phyloP scores from a whole-genome alignment of 768 basidiomycete species.

The Rickenella mellea region DNA sequence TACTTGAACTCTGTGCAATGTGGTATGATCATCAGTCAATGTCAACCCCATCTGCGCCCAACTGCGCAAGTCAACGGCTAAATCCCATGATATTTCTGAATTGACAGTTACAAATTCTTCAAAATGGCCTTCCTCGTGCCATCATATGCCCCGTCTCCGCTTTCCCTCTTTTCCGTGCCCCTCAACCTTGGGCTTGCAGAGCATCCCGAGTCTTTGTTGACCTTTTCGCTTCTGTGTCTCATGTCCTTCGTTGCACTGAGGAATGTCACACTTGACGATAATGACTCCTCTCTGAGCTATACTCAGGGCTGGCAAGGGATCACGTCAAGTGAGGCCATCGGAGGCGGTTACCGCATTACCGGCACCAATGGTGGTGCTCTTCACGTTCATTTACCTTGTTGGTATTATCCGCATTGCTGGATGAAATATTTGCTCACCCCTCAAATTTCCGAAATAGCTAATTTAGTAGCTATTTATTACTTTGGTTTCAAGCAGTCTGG shows the following conservation, averaged over 20 bases:
- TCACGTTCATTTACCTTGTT: slow-evolving; percentile 18
- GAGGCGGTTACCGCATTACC: slow-evolving; percentile 8
- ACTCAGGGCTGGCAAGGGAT: slow-evolving; percentile 13
- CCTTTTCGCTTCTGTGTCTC: too few species aligned
- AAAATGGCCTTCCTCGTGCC: too few species aligned
- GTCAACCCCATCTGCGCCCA: too few species aligned
- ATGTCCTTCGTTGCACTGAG: slow-evolving; percentile 5
- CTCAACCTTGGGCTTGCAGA: too few species aligned
- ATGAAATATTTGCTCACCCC: neutral
- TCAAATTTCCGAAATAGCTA: slow-evolving; percentile 7
- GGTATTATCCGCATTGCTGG: slow-evolving; percentile 6
- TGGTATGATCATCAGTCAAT: too few species aligned
- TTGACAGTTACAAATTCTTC: too few species aligned
- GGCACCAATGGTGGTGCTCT: slow-evolving; percentile 12
- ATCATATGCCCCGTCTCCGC: too few species aligned
- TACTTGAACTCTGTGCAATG: too few species aligned
- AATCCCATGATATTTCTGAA: too few species aligned
- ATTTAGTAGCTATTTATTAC: slow-evolving; percentile 17
- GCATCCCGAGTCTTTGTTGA: too few species aligned
- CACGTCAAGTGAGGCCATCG: slow-evolving; percentile 2
- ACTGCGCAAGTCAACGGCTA: too few species aligned
- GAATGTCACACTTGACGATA: slow-evolving; percentile 11
- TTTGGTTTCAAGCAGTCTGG: slow-evolving; percentile 17
- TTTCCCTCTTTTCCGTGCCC: too few species aligned
- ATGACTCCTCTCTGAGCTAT: slow-evolving; percentile 11